Evolutionary conservation across 345 rosid genomes (phyloP).

Genomic region (Pistacia vera): DNA sequence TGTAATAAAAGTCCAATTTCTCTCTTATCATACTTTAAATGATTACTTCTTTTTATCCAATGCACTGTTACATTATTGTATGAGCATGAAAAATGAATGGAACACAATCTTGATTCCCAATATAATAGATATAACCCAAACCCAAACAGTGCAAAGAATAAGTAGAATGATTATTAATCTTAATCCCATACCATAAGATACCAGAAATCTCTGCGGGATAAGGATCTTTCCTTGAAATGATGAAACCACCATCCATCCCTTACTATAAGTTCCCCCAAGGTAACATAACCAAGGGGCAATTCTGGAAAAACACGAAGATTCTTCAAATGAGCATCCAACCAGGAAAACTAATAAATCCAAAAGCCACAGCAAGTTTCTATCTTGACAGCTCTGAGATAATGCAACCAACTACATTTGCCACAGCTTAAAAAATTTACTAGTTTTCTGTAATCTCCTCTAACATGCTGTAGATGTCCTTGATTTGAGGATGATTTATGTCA

Average conservation of each 20-base stretch:
- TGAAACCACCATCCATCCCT: background rate
- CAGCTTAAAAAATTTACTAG: background rate
- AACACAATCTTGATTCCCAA: background rate
- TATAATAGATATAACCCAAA: background rate
- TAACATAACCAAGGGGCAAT: background rate
- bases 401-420: slow-evolving; percentile 6
- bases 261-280: slow-evolving; percentile 2
- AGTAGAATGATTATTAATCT: background rate
- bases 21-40: background rate
- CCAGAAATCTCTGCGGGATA: background rate
- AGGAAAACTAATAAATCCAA: slow-evolving; percentile 14
- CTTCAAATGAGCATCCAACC: slow-evolving; percentile 7
- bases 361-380: slow-evolving; percentile 18
- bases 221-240: slow-evolving; percentile 14
- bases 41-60: background rate
- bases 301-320: background rate
- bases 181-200: slow-evolving; percentile 1
- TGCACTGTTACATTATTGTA: background rate
- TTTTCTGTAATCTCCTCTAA: background rate
- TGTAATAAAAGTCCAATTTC: background rate
- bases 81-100: background rate
- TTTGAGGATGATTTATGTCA: slow-evolving; percentile 17
- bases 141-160: background rate
- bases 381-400: slow-evolving; percentile 17
- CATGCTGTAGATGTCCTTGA: slow-evolving; percentile 10